Conservation (phyloP, 176 grass and related monocot species). For the Carex myosuroides region DNA sequence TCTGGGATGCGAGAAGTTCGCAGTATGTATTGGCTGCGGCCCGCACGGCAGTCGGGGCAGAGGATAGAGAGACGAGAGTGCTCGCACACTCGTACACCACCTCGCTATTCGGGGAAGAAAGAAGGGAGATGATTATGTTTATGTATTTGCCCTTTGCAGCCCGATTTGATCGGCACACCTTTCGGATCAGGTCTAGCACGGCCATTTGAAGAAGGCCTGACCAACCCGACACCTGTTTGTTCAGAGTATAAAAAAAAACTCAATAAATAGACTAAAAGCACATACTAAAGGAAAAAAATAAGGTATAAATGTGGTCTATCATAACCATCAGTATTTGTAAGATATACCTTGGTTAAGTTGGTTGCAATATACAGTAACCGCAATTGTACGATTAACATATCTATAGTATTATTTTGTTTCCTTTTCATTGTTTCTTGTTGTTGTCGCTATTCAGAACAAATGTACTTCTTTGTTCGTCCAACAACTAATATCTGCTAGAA, state of each 20-base stretch:
- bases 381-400: not conserved
- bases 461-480: not conserved
- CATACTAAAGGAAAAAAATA: not conserved
- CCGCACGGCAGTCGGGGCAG: constrained; percentile 47
- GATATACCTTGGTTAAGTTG: not conserved
- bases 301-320: not conserved
- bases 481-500: not conserved
- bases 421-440: not conserved
- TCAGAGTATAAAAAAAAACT: not conserved
- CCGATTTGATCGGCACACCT: constrained; percentile 51
- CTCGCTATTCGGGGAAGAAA: constrained; percentile 20
- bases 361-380: not conserved
- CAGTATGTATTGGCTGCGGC: constrained; percentile 63
- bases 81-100: constrained; percentile 50
- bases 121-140: constrained; percentile 44
- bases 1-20: constrained; percentile 47
- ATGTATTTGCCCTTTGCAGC: constrained; percentile 53
- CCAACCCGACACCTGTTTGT: constrained; percentile 27
- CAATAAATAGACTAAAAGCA: not conserved
- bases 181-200: constrained; percentile 49
- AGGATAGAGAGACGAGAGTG: constrained; percentile 50
- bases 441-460: not conserved
- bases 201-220: constrained; percentile 65
- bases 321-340: not conserved
- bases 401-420: not conserved